Conservation (phyloP, 78 protist genomes). For the Salpingoeca rosetta region DNA sequence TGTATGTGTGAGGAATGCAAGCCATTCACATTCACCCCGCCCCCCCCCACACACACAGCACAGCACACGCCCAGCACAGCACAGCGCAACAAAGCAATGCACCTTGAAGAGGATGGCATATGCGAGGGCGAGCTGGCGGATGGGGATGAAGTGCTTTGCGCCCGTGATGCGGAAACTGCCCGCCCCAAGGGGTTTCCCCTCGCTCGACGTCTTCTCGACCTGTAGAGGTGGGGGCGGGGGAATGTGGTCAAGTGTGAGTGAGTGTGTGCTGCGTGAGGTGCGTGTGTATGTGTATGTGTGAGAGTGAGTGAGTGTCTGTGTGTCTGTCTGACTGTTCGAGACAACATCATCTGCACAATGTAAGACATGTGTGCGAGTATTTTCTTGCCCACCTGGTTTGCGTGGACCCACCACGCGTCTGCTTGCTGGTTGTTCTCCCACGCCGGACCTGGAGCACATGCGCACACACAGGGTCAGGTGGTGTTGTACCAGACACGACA, state of each 20-base stretch:
- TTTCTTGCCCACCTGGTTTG: conserved; percentile 76
- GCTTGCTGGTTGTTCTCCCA: conserved; percentile 84
- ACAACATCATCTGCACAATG: no score
- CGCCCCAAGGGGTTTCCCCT: conserved; percentile 84
- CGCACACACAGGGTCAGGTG: no score
- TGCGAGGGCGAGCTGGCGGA: conserved; percentile 76
- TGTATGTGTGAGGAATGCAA: no score
- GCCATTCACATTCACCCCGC: no score
- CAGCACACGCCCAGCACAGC: no score
- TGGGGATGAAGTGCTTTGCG: conserved; percentile 74
- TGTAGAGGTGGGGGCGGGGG: neutral
- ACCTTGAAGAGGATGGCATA: conserved; percentile 69
- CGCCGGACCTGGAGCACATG: conserved; percentile 56
- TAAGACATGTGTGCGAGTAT: no score
- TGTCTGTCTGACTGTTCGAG: no score
- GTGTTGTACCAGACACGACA: no score
- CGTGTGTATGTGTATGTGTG: neutral
- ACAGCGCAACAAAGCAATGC: no score
- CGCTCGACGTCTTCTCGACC: conserved; percentile 87
- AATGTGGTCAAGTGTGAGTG: neutral
- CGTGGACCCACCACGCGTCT: conserved; percentile 88
- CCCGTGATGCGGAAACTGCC: conserved; percentile 82
- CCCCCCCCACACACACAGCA: no score
- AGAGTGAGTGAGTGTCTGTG: neutral
- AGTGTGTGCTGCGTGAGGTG: no score